Percentiles rank a stretch among this genome's conserved stretches.
phyloP scores from a whole-genome alignment of 352 stramenopile genomes.

The Phytophthora pistaciae region DNA sequence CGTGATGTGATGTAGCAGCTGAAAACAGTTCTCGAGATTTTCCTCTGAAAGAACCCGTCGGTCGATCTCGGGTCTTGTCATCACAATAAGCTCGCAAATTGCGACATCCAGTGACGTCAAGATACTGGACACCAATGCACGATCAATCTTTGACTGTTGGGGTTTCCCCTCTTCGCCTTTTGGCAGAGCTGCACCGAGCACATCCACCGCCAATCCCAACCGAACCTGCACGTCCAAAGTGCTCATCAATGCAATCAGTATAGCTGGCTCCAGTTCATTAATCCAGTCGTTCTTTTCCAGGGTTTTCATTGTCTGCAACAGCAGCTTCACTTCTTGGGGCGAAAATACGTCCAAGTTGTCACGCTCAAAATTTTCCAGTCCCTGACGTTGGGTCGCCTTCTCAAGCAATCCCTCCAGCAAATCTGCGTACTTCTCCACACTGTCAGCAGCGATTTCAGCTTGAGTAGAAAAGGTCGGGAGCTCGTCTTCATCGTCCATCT shows the following conservation, averaged over 20 bases:
- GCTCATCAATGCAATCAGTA: conserved; percentile 67
- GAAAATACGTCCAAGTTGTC: conserved; percentile 56
- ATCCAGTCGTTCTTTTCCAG: conserved; percentile 77
- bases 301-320: conserved; percentile 73
- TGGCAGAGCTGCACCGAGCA: conserved; percentile 56
- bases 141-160: conserved; percentile 16
- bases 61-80: conserved; percentile 76
- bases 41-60: conserved; percentile 81
- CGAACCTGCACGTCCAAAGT: conserved; percentile 72
- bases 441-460: conserved; percentile 62
- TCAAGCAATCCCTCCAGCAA: conserved; percentile 55
- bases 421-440: conserved; percentile 74
- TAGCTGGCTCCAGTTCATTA: conserved; percentile 53
- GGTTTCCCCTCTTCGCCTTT: conserved; percentile 6
- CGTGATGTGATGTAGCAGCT: conserved; percentile 68
- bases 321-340: conserved; percentile 59
- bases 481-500: conserved; percentile 26
- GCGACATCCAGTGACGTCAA: conserved; percentile 65
- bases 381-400: conserved; percentile 44
- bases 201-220: conserved; percentile 69
- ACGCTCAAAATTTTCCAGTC: conserved; percentile 33
- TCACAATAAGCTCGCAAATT: conserved; percentile 80
- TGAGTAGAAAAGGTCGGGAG: conserved; percentile 54
- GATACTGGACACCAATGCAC: conserved; percentile 22
- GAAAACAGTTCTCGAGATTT: conserved; percentile 83